phyloP scores from a whole-genome alignment of 306 rosid genomes.

The Cercis canadensis region DNA sequence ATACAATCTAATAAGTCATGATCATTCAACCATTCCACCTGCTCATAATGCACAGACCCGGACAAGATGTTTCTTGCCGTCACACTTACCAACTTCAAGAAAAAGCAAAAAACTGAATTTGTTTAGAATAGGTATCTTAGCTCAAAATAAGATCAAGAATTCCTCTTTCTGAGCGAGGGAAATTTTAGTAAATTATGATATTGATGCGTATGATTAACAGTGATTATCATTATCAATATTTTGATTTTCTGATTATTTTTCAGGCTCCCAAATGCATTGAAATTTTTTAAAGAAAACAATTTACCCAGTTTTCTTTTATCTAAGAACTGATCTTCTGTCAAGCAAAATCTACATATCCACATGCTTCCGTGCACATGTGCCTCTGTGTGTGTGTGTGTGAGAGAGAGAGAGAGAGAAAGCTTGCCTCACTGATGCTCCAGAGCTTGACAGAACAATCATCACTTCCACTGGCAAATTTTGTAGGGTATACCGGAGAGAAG shows the following conservation, averaged over 20 bases:
- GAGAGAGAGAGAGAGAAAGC: conserved; percentile 40
- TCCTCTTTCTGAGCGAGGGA: not conserved
- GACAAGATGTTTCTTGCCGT: too few relatives aligned
- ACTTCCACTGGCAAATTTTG: conserved; percentile 92
- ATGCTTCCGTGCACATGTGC: not conserved
- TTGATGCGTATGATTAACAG: conserved; percentile 15
- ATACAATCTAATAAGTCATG: conserved; percentile 12
- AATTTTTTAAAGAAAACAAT: conserved; percentile 18
- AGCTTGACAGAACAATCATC: conserved; percentile 88
- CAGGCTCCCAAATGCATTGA: conserved; percentile 15
- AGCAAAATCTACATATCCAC: conserved; percentile 28
- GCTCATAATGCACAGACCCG: too few relatives aligned
- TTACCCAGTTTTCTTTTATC: not conserved
- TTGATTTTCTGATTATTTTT: not conserved
- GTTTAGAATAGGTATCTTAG: conserved; percentile 21
- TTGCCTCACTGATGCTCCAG: conserved; percentile 93
- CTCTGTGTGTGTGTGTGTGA: not conserved
- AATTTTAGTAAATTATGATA: conserved; percentile 2
- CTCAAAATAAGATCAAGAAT: conserved; percentile 6
- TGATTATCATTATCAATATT: conserved; percentile 21
- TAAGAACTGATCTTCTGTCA: conserved; percentile 7
- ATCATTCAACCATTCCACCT: too few relatives aligned
- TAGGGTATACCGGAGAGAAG: conserved; percentile 83
- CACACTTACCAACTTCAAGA: conserved; percentile 11
- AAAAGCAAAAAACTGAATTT: not conserved